Evolutionary conservation across 176 grass and related monocot species (phyloP), one percentile per base, ranked within the genome.

Genomic region (Oryza australiensis): DNA sequence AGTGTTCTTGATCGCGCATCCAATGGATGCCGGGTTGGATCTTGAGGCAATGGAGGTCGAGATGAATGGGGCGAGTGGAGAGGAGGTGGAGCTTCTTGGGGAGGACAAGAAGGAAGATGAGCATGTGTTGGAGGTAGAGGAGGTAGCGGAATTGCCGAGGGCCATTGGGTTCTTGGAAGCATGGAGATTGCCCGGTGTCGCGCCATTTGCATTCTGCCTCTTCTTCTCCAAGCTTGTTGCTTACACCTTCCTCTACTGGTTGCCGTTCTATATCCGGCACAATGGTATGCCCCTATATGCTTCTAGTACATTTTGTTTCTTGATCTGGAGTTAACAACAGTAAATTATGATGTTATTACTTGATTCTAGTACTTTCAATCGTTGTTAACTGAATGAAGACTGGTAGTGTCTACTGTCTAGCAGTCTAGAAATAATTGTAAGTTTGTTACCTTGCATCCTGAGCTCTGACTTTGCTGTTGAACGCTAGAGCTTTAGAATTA

Each of bases 161-260:
- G 96, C 96, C 3, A 93, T 98, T 72, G 90, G 96, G 20, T 98
- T 98, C 90, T 85, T 91, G 70, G 96, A 98, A 66, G 96, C 96
- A 12, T 98, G 96, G 96, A 95, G 68, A 82, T 86, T 95, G 68
- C 96, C 96, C 0, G 85, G 85, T 0, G 96, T 98, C 14, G 89
- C 82, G 0, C 80, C 86, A 0, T 98, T 88, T 89, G 90, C 95
- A 5, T 95, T 92, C 73, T 98, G 95, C 87, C 92, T 98, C 69
- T 98, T 98, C 88, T 98, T 98, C 80, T 95, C 95, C 64, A 98
- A 98, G 85, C 88, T 98, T 68, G 95, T 98, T 30, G 95, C 92
- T 23, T 95, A 93, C 74, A 98, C 95, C 8, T 95, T 98, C 83
- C 88, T 98, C 30, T 98, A 95, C 75, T 98, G 92, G 92, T 86